These are phyloP conservation scores for Diaporthe ilicicola DNA, from an alignment of 2,329 filamentous ascomycete genomes.

Conservation along the genomic window DNA sequence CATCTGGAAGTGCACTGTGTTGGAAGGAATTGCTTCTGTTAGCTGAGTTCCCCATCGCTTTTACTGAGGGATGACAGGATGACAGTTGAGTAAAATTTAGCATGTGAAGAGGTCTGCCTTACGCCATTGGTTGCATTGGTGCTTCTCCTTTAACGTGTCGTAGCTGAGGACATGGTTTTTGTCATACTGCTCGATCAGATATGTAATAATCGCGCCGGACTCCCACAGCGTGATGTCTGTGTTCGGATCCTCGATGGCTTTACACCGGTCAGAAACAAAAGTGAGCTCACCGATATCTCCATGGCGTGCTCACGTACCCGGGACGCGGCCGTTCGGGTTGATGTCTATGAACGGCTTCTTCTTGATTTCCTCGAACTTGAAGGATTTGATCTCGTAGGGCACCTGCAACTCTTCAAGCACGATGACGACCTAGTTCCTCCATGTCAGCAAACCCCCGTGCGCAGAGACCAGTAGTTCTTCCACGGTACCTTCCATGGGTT, in stretches of 20 bases:
- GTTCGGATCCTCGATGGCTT: slow-evolving; percentile 50
- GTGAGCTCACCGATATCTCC: slow-evolving; percentile 48
- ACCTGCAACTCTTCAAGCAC: slow-evolving; percentile 20
- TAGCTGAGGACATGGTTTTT: slow-evolving; percentile 46
- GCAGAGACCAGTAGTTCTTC: background rate
- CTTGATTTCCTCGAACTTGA: slow-evolving; percentile 19
- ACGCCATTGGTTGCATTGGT: slow-evolving; percentile 43
- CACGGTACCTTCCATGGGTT: slow-evolving; percentile 15
- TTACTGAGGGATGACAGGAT: background rate
- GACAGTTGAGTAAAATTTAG: background rate
- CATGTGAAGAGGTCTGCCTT: background rate
- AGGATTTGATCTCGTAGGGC: slow-evolving; percentile 17
- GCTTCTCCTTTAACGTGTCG: slow-evolving; percentile 43
- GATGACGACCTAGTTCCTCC: background rate
- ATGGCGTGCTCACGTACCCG: slow-evolving; percentile 37
- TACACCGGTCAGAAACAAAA: background rate
- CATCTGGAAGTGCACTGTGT: slow-evolving; percentile 50
- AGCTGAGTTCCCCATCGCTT: background rate
- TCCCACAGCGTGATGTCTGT: slow-evolving; percentile 54
- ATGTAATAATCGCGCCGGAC: slow-evolving; percentile 55
- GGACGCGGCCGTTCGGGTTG: slow-evolving; percentile 26
- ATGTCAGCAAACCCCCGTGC: background rate
- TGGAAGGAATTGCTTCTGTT: background rate
- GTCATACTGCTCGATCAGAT: slow-evolving; percentile 52
- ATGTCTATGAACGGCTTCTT: slow-evolving; percentile 22